Evolutionary conservation across 768 basidiomycete species (phyloP), one percentile per base, ranked within the genome.

Genomic region (Mycena crocata): DNA sequence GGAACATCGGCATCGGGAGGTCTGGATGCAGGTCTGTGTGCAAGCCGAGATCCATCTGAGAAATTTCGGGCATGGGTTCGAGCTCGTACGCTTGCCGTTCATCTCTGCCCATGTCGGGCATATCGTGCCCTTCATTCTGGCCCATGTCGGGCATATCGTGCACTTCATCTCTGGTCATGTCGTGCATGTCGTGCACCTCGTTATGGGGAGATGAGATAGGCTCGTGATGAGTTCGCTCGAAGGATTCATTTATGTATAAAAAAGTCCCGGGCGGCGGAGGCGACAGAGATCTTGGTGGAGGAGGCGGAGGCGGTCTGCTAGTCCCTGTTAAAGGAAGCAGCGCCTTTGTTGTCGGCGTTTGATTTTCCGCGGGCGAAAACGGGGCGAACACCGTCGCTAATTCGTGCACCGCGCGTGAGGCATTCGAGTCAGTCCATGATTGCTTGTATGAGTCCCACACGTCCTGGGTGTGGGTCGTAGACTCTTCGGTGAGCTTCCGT

Each of bases 401-500:
- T 30, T 74, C 74, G n/a, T 75, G 69, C 13, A 76, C 62, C 17
- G 64, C 46, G 37, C 64, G 73, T 13, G 75, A 59, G 1, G 75
- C 76, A 21, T 65, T 51, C 17, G 67, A 71, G 45, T 51, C 62
- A n/a, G 64, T 66, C 76, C 76, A 77, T 5, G 48, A 24, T 15
- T 51, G 54, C 52, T 73, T 75, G 55, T 77, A 74, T 13, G 61
- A 66, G 64, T 77, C 76, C 76, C 76, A 77, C 4, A 76, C 72
- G 37, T 77, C 76, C 62, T 77, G 76, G 3, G 76, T 77, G 46
- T 70, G 72, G 0, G 61, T 68, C 23, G 68, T 75, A 2, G 73
- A 70, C 55, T 76, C 70, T 21, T 60, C 34, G 3, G 50, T 57
- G 19, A 76, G 67, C 1, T 59, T 73, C 35, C 57, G 44, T 13